Base-by-base conservation (phyloP, 2,329 filamentous ascomycete species). In the Apiospora malaysiana region DNA sequence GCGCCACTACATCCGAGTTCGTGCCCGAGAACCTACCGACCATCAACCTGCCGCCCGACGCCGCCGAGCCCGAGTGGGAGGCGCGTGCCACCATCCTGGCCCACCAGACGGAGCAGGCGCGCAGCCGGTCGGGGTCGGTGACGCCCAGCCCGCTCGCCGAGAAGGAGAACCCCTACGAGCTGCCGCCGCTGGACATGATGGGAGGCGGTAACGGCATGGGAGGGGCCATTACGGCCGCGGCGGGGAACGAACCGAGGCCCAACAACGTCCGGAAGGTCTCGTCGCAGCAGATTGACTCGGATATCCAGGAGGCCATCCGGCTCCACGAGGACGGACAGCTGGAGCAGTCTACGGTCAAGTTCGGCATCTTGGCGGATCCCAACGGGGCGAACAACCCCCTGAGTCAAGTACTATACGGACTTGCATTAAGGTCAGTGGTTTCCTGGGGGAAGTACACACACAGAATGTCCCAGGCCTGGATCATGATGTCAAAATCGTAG, bases 271-370 rank as follows among this genome's bases (percentile, higher is more conserved):
- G 76, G 46, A 78, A 78, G 12, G 84, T 88, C 46, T 87, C 85
- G 69, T 85, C 84, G 66, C 85, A 88, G 78, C 82, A 82, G 71
- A 87, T 87, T 69, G 89, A 92, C 79, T 86, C 88, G 71, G 91
- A 93, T 81, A 97, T 99, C 71, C 95, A 98, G 82, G 92, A 97
- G 82, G 96, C 96, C n/a, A 99, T 99, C 79, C 89, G 92, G 72
- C 86, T 98, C 74, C 96, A 99, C 80, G 96, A 99, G 82, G 87
- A 86, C 66, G 95, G 95, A 71, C 88, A 96, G 72, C 87, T 97
- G 70, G 89, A 90, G 77, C 83, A 86, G 77, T 96, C 94, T 69
- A 98, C 96, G n/a, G 85, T 85, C 69, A 89, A 98, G 82, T 99
- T 99, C 83, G 93, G 90, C 40, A 86, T 87, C 72, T 85, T 99